Percentiles rank a stretch among this genome's conserved stretches.
These are phyloP conservation scores for Cucurbita pepo DNA, from an alignment of 306 rosid species.

Conservation along the genomic window DNA sequence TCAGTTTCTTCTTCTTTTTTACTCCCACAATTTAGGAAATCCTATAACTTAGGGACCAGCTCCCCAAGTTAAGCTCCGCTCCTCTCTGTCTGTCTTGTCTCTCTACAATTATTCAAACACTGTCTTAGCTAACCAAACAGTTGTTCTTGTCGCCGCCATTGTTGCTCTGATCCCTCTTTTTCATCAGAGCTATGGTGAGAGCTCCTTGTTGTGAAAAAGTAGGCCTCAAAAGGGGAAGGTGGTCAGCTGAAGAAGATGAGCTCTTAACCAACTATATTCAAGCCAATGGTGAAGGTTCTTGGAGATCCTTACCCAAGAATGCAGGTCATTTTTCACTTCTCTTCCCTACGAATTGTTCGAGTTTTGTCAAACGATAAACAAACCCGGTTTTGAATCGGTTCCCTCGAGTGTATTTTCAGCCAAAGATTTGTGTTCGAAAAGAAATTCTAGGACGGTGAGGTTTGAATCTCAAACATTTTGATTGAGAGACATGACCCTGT, in stretches of 20 bases:
- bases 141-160: neutral
- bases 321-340: conserved; percentile 36
- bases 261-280: conserved; percentile 37
- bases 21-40: neutral
- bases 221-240: conserved; percentile 66
- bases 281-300: conserved; percentile 68
- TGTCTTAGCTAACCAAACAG: neutral
- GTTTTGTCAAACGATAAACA: neutral
- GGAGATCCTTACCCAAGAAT: conserved; percentile 79
- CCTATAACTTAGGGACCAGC: neutral
- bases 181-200: conserved; percentile 42
- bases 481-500: too few species aligned
- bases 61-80: neutral
- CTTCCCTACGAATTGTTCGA: neutral
- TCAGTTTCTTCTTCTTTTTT: neutral
- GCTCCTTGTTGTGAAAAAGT: conserved; percentile 81
- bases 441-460: too few species aligned
- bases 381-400: neutral
- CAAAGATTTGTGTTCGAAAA: neutral
- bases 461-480: too few species aligned
- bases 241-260: conserved; percentile 67
- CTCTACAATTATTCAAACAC: neutral
- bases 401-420: neutral
- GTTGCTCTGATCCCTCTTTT: neutral
- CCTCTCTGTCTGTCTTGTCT: neutral